Percentiles rank a stretch among this genome's conserved stretches.
These are phyloP conservation scores for Pleurozium schreberi DNA, from an alignment of 225 moss, liverwort and hornwort species.

Conservation along the genomic window DNA sequence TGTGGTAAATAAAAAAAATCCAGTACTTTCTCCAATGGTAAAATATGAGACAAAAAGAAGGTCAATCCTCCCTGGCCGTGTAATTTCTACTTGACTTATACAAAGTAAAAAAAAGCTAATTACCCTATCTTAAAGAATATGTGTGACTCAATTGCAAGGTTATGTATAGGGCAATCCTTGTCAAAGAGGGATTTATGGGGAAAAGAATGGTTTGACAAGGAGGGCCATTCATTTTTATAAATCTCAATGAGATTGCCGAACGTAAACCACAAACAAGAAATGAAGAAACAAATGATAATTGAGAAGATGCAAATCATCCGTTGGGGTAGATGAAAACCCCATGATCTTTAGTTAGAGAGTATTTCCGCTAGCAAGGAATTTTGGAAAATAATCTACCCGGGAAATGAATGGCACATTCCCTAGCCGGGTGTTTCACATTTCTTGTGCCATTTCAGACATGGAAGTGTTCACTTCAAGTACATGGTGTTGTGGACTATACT, in stretches of 20 bases:
- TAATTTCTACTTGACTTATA: no score
- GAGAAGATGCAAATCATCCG: background rate
- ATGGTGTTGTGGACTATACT: no score
- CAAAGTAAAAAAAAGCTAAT: background rate
- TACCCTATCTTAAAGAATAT: background rate
- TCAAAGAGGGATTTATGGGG: no score
- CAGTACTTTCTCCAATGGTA: no score
- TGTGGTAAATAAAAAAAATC: no score
- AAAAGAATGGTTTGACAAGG: no score
- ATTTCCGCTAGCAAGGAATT: background rate
- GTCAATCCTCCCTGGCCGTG: no score
- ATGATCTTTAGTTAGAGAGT: fast-evolving
- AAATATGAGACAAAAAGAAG: no score
- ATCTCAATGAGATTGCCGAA: background rate
- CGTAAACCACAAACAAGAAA: fast-evolving
- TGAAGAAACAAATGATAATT: background rate
- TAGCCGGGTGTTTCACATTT: no score
- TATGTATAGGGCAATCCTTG: no score
- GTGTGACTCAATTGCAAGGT: background rate
- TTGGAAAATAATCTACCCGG: fast-evolving
- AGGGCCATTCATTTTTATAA: background rate
- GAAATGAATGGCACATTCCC: background rate
- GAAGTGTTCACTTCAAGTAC: no score
- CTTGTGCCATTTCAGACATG: no score
- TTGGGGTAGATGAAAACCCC: background rate